Conservation (phyloP, 371 early-diverging fungal genomes). For the Mortierella sp. region DNA sequence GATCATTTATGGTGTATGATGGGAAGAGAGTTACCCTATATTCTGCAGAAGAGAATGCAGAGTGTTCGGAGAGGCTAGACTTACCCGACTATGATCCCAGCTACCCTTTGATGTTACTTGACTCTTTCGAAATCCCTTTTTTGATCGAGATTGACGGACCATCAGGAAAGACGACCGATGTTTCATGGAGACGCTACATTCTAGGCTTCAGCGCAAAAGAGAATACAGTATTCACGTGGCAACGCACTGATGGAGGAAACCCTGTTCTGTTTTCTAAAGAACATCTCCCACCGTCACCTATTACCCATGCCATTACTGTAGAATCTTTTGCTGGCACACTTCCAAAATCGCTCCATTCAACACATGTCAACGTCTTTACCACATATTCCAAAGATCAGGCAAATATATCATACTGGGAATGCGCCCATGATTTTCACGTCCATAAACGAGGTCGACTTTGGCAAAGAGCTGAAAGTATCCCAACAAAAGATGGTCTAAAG, state of each 20-base stretch:
- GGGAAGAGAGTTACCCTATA: conserved; percentile 43
- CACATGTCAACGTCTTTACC: conserved; percentile 50
- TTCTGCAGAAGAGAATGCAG: conserved; percentile 27
- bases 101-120: conserved; percentile 41
- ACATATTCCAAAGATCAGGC: conserved; percentile 42
- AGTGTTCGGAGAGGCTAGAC: conserved; percentile 34
- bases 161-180: conserved; percentile 50
- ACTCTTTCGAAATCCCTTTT: conserved; percentile 55
- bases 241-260: conserved; percentile 29
- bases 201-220: conserved; percentile 50
- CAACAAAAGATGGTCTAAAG: conserved; percentile 30
- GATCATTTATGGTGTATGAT: conserved; percentile 56
- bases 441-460: conserved; percentile 32
- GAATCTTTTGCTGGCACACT: conserved; percentile 54
- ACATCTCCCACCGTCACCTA: conserved; percentile 29
- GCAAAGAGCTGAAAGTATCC: conserved; percentile 42
- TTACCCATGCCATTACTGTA: conserved; percentile 38
- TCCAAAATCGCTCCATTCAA: conserved; percentile 53
- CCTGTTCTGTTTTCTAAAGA: conserved; percentile 51
- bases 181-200: conserved; percentile 51
- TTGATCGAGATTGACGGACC: conserved; percentile 33
- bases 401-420: conserved; percentile 56
- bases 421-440: conserved; percentile 40
- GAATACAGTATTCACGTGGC: conserved; percentile 52
- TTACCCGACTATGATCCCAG: conserved; percentile 51